Conservation (phyloP, 495 filamentous ascomycete genomes). For the Oleoguttula mirabilis region DNA sequence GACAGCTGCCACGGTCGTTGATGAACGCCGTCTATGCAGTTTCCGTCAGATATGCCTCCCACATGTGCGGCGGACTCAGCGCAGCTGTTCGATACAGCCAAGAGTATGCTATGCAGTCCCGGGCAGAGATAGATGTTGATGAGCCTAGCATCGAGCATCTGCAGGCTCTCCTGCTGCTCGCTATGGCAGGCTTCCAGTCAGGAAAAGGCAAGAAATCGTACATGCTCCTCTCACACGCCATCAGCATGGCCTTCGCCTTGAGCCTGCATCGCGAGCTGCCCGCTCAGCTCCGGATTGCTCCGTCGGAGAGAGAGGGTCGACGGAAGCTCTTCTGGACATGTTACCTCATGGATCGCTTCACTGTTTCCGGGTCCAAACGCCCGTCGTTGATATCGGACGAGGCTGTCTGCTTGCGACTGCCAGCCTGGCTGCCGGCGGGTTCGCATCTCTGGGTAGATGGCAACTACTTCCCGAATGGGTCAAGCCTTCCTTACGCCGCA, state of each 20-base stretch:
- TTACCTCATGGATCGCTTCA: slow-evolving; percentile 71
- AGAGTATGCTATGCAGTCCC: slow-evolving; percentile 54
- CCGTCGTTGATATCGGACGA: slow-evolving; percentile 65
- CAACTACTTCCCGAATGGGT: slow-evolving; percentile 62
- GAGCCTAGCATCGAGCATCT: slow-evolving; percentile 65
- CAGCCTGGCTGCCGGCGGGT: slow-evolving; percentile 46
- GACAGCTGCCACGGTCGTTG: slow-evolving; percentile 51
- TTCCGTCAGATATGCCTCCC: slow-evolving; percentile 51
- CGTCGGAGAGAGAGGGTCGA: slow-evolving; percentile 57
- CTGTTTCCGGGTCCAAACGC: slow-evolving; percentile 63
- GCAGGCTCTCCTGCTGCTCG: slow-evolving; percentile 64
- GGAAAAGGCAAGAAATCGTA: slow-evolving; percentile 77
- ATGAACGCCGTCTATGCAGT: slow-evolving; percentile 64
- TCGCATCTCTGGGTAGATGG: slow-evolving; percentile 49
- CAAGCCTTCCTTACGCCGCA: slow-evolving; percentile 55
- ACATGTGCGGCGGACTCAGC: slow-evolving; percentile 45
- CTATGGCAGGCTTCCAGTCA: slow-evolving; percentile 58
- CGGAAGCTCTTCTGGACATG: slow-evolving; percentile 73
- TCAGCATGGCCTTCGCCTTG: slow-evolving; percentile 69
- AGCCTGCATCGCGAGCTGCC: slow-evolving; percentile 62
- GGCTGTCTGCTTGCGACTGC: slow-evolving; percentile 58
- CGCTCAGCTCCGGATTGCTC: slow-evolving; percentile 40
- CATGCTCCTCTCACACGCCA: slow-evolving; percentile 66
- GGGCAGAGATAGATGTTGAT: slow-evolving; percentile 60
- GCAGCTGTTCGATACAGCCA: slow-evolving; percentile 46